Base-by-base conservation (phyloP, 495 filamentous ascomycete genomes). In the Hypoxylon intermedium region DNA sequence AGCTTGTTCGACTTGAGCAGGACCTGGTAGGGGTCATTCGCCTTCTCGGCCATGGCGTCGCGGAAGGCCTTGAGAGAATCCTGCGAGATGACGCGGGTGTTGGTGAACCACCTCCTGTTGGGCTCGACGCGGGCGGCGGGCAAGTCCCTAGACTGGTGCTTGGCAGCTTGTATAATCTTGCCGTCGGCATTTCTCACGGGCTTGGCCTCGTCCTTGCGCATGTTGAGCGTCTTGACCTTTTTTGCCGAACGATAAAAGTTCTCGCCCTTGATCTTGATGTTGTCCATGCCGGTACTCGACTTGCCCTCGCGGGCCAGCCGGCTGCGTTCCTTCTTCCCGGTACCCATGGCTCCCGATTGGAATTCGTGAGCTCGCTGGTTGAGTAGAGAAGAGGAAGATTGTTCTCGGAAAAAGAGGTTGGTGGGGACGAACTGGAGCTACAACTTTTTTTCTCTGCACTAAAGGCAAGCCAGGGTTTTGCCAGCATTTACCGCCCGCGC, bases 1-100 rank as follows among this genome's bases (percentile, higher is more conserved):
- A 96, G 77, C 76, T 98, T 98, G 74, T 98, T 98, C 44, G 87
- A 88, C 78, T 96, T 97, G 26, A 98, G 77, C 7, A 98, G 84
- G 41, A 96, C 92, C 49, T 89, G 84, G 75, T 97, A 96, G 1
- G 95, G 95, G 70, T 98, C 93, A 16, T 87, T 86, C 16, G 89
- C 86, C 74, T 90, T 87, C 74, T 92, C 92, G 7, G 90, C 90
- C 72, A 98, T 92, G 11, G 94, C 95, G 55, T 95, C 90, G 41
- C 95, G 87, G 76, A 98, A 98, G 1, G 87, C 86, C 20, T 78
- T 83, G 57, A 94, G 79, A 18, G 33, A 72, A 49, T 89, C 85
- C 60, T 89, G 86, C 9, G 79, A 77, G 67, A 86, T 85, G 46
- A 86, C 83, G 67, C 83, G 65, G 12, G 81, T 82, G 58, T 85